Conservation (phyloP, 352 stramenopile species). For the Blastocystis sp. region DNA sequence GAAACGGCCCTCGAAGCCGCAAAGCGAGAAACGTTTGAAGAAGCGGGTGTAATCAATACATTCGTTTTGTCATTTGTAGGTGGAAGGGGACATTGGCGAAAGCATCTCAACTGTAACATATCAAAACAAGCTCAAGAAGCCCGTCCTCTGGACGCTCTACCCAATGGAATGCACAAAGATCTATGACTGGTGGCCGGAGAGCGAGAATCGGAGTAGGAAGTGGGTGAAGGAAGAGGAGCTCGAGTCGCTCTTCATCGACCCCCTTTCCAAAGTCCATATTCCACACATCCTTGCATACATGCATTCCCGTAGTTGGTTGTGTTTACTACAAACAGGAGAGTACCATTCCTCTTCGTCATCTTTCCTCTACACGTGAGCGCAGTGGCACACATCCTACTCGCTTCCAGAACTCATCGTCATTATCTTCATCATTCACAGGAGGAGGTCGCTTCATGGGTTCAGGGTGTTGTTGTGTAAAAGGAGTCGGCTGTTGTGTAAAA, state of each 20-base stretch:
- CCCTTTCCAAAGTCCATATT: constrained; percentile 46
- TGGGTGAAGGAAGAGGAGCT: constrained; percentile 54
- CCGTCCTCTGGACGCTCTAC: constrained; percentile 36
- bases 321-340: neutral
- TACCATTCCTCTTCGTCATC: constrained; percentile 58
- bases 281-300: constrained; percentile 13
- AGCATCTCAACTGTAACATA: constrained; percentile 59
- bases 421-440: constrained; percentile 13
- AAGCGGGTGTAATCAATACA: constrained; percentile 79
- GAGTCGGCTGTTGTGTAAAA: too few species aligned
- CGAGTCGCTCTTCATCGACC: neutral
- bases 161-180: constrained; percentile 9
- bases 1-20: constrained; percentile 85
- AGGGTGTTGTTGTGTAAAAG: neutral
- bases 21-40: constrained; percentile 86
- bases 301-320: constrained; percentile 6
- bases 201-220: constrained; percentile 25
- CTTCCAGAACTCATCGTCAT: constrained; percentile 49
- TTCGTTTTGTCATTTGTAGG: constrained; percentile 10
- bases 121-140: constrained; percentile 57
- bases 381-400: neutral
- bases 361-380: constrained; percentile 5
- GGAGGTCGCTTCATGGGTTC: constrained; percentile 14
- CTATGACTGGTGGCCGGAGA: constrained; percentile 68
- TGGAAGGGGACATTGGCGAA: constrained; percentile 15